Conservation (phyloP, 306 rosid species). For the Rosa multiflora region DNA sequence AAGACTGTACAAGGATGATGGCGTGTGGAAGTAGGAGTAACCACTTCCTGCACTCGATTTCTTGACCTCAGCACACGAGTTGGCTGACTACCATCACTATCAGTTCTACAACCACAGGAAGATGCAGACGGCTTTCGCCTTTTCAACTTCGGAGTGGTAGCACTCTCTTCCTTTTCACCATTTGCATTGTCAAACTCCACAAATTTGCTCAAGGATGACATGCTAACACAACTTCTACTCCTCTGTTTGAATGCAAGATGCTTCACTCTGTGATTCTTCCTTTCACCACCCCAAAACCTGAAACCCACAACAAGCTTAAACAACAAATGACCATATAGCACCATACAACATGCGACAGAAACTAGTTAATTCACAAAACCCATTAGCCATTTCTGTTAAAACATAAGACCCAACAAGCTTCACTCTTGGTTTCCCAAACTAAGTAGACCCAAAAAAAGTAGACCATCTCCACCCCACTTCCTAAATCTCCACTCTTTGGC, state of each 20-base stretch:
- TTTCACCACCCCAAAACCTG: neutral
- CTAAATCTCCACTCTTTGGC: neutral
- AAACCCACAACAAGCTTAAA: neutral
- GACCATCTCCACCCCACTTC: neutral
- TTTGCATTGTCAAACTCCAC: neutral
- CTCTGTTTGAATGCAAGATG: neutral
- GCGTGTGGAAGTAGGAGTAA: constrained; percentile 35
- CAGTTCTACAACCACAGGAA: constrained; percentile 18
- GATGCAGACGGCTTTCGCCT: constrained; percentile 17
- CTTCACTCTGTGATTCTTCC: neutral
- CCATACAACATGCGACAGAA: neutral
- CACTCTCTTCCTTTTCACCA: constrained; percentile 21
- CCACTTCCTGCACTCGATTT: constrained; percentile 52
- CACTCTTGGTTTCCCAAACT: neutral
- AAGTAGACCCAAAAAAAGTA: neutral
- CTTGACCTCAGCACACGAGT: constrained; percentile 45
- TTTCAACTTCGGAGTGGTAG: constrained; percentile 26
- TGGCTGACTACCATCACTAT: constrained; percentile 3
- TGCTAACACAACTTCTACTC: neutral
- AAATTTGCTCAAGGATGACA: neutral
- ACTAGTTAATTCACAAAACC: neutral
- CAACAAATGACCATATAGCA: neutral
- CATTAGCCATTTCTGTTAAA: neutral
- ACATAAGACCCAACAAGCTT: neutral
- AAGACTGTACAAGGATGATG: constrained; percentile 51